phyloP scores from a whole-genome alignment of 2,329 filamentous ascomycete species.

The Monosporascus ibericus region DNA sequence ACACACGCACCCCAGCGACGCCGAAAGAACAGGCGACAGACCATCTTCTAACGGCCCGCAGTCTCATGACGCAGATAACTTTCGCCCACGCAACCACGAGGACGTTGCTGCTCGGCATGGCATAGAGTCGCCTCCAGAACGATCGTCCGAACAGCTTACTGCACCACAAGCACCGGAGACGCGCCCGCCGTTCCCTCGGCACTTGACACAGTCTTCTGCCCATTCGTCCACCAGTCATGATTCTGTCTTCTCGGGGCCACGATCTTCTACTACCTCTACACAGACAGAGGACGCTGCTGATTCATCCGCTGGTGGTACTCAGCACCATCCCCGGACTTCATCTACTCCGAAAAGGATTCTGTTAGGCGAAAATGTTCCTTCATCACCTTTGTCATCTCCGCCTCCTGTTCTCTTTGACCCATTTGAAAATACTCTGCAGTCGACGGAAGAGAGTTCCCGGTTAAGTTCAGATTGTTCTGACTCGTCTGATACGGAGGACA shows the following conservation, averaged over 20 bases:
- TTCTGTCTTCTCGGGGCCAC: conserved; percentile 17
- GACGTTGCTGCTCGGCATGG: neutral
- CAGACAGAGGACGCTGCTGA: conserved; percentile 19
- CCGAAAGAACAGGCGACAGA: neutral
- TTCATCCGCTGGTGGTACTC: neutral
- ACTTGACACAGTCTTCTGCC: conserved; percentile 16
- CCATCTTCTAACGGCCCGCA: neutral
- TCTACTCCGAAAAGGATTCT: conserved; percentile 17
- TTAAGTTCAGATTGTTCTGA: conserved; percentile 25
- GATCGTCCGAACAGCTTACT: conserved; percentile 15
- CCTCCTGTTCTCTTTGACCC: conserved; percentile 48
- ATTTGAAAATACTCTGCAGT: conserved; percentile 30
- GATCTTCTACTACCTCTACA: conserved; percentile 17
- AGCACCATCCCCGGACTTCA: conserved; percentile 11
- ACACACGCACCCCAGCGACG: conserved; percentile 6
- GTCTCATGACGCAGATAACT: neutral
- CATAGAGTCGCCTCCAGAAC: conserved; percentile 1
- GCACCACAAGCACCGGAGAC: conserved; percentile 14
- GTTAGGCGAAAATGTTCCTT: conserved; percentile 28
- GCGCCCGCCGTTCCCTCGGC: conserved; percentile 16
- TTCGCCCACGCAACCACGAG: neutral
- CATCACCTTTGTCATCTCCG: conserved; percentile 53
- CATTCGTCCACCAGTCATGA: conserved; percentile 19
- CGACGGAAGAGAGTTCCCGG: conserved; percentile 34
- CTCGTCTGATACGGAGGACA: conserved; percentile 39